A percentile compares a stretch with the other conserved stretches of the same genome.
These are phyloP conservation scores for Arthrobotrys musiformis DNA, from an alignment of 2,329 filamentous ascomycete genomes.

Conservation along the genomic window DNA sequence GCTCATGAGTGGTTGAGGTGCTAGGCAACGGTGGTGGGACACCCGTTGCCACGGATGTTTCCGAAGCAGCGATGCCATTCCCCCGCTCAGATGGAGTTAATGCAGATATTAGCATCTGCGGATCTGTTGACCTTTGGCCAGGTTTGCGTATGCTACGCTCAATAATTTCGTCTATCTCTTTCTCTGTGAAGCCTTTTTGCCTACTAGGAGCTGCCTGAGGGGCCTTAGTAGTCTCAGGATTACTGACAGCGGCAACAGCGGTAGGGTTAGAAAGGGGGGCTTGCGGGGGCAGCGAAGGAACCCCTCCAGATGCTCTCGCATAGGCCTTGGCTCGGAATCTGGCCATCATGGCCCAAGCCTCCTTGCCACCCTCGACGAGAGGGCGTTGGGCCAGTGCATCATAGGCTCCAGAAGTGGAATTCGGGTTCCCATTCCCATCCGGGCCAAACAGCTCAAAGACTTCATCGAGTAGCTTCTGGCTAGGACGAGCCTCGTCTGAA, in stretches of 20 bases:
- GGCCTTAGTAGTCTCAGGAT: neutral
- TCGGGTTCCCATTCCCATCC: conserved; percentile 56
- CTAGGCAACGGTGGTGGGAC: conserved; percentile 3
- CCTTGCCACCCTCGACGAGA: conserved; percentile 57
- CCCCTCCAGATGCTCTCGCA: conserved; percentile 39
- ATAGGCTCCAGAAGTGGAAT: conserved; percentile 40
- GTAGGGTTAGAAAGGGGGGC: conserved; percentile 5
- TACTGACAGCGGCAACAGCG: neutral
- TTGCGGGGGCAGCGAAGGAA: conserved; percentile 1
- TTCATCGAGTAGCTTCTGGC: conserved; percentile 57
- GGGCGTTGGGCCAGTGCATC: conserved; percentile 55
- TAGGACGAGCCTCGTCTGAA: conserved; percentile 53
- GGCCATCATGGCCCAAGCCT: conserved; percentile 59
- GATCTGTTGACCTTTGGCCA: conserved; percentile 12
- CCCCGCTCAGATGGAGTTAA: conserved; percentile 32
- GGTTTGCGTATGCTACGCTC: conserved; percentile 45
- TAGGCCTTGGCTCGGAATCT: conserved; percentile 57
- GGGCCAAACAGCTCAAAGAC: conserved; percentile 59
- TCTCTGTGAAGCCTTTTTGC: conserved; percentile 28
- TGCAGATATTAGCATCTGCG: conserved; percentile 31
- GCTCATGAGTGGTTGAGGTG: conserved; percentile 12
- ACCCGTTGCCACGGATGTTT: neutral
- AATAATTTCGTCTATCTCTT: conserved; percentile 51
- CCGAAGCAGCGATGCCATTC: neutral
- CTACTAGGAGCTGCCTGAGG: neutral